Evolutionary conservation across 2,329 filamentous ascomycete genomes (phyloP), one percentile per base, ranked within the genome.

Genomic region (Mycogone perniciosa): DNA sequence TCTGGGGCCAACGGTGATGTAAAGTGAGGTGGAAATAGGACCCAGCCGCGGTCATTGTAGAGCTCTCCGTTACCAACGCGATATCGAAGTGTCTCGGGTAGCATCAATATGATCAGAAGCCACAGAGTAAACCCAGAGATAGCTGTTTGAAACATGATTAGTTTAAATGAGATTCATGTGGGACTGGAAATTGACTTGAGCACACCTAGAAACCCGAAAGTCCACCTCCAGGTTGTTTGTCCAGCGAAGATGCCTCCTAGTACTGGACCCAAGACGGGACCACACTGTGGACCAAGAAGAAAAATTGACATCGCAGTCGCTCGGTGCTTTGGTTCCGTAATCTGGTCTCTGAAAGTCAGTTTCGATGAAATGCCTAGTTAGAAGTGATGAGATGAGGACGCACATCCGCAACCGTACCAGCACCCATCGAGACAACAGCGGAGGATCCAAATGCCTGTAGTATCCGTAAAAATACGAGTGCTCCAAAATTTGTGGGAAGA

Each of bases 61-160:
- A 64, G 48, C 11, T 58, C 55, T 11, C 71, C 72, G 48, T 74
- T 73, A 4, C 73, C 73, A 2, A 74, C 73, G 2, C 71, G 59
- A 5, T 66, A 64, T 29, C 72, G 67, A 7, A 76, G 61, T 2
- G 73, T 76, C 54, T 76, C 73, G 0, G 73, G 73, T 6, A 75
- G 69, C 50, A 64, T 66, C 47, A 74, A 55, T 20, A 64, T 30
- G 43, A 64, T 57, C 31, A 57, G 8, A 7, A 60, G 34, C 56
- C 53, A 63, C 20, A 72, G 61, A 4, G 62, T 27, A 57, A 66
- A 53, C 54, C 64, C 60, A 9, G 54, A 51, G 10, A 66, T 62
- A 7, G 61, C 67, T 64, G 44, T 20, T 20, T 20, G 20, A 20
- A 20, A 20, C 20, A 20, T 3, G 20, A 2, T 20, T 20, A 20